Conservation (phyloP, 1,139 yeast species). For the Yamadazyma atlantica region DNA sequence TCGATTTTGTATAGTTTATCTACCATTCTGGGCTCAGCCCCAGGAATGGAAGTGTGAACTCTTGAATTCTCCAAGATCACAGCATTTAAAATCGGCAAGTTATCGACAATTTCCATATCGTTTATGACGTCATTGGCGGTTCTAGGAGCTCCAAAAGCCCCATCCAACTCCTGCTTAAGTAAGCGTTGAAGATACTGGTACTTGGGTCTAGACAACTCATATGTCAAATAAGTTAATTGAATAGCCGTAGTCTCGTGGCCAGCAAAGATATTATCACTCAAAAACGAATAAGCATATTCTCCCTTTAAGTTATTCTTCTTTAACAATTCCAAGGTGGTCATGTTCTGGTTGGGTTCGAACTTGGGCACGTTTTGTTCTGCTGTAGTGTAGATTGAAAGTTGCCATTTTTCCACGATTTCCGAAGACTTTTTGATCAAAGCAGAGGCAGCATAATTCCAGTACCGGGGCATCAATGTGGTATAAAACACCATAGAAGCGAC, state of each 20-base stretch:
- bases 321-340: constrained; percentile 36
- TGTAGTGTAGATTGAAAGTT: constrained; percentile 37
- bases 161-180: constrained; percentile 43
- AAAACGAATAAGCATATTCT: constrained; percentile 38
- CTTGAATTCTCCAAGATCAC: constrained; percentile 58
- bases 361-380: constrained; percentile 36
- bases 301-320: constrained; percentile 33
- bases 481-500: constrained; percentile 70
- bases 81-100: constrained; percentile 56
- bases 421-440: constrained; percentile 38
- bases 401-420: constrained; percentile 50
- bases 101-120: constrained; percentile 45
- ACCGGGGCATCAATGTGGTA: constrained; percentile 61
- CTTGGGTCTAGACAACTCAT: constrained; percentile 56
- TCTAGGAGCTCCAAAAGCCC: constrained; percentile 29
- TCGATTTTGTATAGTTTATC: constrained; percentile 24
- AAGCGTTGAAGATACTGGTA: constrained; percentile 40
- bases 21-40: constrained; percentile 65
- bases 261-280: constrained; percentile 51
- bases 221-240: constrained; percentile 58
- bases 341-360: constrained; percentile 18
- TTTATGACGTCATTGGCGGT: constrained; percentile 25
- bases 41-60: constrained; percentile 71
- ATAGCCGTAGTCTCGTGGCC: constrained; percentile 81
- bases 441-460: constrained; percentile 52